Evolutionary conservation across 805 yeast species (phyloP).

Genomic region (Candida nonsorbophila): DNA sequence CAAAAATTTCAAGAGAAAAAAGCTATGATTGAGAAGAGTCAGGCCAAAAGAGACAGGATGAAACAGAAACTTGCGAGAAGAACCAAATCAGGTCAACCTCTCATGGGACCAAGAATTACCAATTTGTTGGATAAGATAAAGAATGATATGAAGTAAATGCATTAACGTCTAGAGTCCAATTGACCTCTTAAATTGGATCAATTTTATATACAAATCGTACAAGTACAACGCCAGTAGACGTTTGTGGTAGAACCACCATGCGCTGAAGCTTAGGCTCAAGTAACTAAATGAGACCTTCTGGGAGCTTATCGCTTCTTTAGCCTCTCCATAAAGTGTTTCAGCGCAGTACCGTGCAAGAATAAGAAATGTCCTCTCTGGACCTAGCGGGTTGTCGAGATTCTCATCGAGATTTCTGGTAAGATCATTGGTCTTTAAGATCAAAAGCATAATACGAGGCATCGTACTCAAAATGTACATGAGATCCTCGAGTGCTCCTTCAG

Average conservation of each 20-base stretch:
- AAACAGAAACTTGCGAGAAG: conserved; percentile 37
- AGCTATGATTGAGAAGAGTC: conserved; percentile 27
- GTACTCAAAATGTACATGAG: conserved; percentile 73
- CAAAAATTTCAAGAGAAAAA: conserved; percentile 34
- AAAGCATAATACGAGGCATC: conserved; percentile 80
- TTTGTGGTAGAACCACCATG: conserved; percentile 31
- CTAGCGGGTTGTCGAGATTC: conserved; percentile 71
- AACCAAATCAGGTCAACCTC: conserved; percentile 80
- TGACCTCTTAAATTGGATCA: conserved; percentile 1
- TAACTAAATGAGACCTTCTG: conserved; percentile 1
- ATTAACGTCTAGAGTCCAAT: conserved; percentile 1
- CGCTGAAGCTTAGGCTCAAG: conserved; percentile 4
- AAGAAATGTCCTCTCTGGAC: conserved; percentile 80
- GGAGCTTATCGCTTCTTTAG: conserved; percentile 32
- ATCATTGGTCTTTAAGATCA: conserved; percentile 91
- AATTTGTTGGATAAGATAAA: conserved; percentile 73
- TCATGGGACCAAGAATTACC: conserved; percentile 84
- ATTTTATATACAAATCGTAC: conserved; percentile 18
- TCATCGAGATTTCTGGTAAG: conserved; percentile 87
- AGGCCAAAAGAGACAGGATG: conserved; percentile 38
- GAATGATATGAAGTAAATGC: conserved; percentile 25
- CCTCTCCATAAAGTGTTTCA: conserved; percentile 66
- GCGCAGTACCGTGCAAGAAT: conserved; percentile 92
- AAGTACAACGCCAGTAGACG: conserved; percentile 25
- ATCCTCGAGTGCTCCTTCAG: conserved; percentile 61